Conservation (phyloP, 2,329 filamentous ascomycete species). For the Geoglossum cookeanum region DNA sequence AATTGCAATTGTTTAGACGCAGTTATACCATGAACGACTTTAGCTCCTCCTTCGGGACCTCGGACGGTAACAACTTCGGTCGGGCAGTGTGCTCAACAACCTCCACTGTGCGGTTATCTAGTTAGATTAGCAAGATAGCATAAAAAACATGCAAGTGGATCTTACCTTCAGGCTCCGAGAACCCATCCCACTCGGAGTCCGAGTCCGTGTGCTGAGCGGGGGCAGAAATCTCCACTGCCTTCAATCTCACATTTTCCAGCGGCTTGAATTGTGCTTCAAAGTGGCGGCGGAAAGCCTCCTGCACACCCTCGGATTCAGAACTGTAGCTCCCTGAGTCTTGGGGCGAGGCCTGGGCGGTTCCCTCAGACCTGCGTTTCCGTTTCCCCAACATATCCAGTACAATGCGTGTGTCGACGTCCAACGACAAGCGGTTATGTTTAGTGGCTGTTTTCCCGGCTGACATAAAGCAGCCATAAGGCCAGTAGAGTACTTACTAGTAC, state of each 20-base stretch:
- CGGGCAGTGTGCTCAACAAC: slow-evolving; percentile 38
- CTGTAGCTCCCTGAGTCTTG: slow-evolving; percentile 10
- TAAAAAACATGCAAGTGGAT: background rate
- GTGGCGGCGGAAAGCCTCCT: slow-evolving; percentile 60
- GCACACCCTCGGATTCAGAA: slow-evolving; percentile 31
- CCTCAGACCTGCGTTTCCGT: slow-evolving; percentile 24
- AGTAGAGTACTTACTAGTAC: too few species aligned
- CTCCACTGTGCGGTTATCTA: slow-evolving; percentile 27
- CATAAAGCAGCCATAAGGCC: too few species aligned
- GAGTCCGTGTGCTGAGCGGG: slow-evolving; percentile 7
- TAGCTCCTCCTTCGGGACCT: slow-evolving; percentile 48
- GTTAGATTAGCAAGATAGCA: background rate
- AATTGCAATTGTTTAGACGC: background rate
- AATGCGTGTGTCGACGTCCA: background rate
- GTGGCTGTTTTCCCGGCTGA: too few species aligned
- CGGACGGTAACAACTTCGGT: slow-evolving; percentile 17
- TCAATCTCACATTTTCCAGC: slow-evolving; percentile 25
- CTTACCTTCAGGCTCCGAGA: slow-evolving; percentile 28
- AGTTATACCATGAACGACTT: slow-evolving; percentile 56
- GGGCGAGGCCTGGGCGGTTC: too few species aligned
- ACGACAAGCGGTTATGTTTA: too few species aligned
- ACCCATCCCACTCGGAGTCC: slow-evolving; percentile 41
- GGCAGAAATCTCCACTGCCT: background rate
- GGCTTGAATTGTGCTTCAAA: slow-evolving; percentile 83
- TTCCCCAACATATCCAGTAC: slow-evolving; percentile 23